A percentile compares a stretch with the other conserved stretches of the same genome.
Conservation (phyloP, 306 rosid species). For the Rosa rugosa region DNA sequence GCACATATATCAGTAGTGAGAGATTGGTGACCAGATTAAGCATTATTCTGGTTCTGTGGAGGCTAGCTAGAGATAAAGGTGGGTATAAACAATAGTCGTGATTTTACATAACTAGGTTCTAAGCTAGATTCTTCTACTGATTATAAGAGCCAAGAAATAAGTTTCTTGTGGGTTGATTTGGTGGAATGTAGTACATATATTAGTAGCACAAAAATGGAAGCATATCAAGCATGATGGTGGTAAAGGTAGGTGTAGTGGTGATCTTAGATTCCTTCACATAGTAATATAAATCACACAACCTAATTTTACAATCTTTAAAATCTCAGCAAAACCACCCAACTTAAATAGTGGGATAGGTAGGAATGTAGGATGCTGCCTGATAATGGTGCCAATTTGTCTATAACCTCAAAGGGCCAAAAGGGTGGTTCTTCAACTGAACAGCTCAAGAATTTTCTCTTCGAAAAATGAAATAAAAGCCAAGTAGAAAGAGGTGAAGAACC, state of each 20-base stretch:
- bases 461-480: neutral
- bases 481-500: neutral
- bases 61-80: neutral
- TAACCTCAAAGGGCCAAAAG: neutral
- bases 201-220: neutral
- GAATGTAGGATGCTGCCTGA: neutral
- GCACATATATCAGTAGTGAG: neutral
- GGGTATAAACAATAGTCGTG: neutral
- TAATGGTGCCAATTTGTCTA: neutral
- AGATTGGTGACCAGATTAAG: neutral
- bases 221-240: neutral
- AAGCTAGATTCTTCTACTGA: neutral
- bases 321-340: neutral
- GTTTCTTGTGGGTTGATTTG: neutral
- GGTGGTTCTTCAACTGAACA: neutral
- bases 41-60: neutral
- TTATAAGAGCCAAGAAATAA: neutral
- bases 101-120: neutral
- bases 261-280: neutral
- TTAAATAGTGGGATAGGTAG: neutral
- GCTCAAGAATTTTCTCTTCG: neutral
- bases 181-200: neutral
- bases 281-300: neutral
- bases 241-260: neutral
- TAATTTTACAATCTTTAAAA: neutral